These are phyloP conservation scores for Pseudopithomyces chartarum DNA, from an alignment of 2,329 filamentous ascomycete genomes.

Conservation along the genomic window DNA sequence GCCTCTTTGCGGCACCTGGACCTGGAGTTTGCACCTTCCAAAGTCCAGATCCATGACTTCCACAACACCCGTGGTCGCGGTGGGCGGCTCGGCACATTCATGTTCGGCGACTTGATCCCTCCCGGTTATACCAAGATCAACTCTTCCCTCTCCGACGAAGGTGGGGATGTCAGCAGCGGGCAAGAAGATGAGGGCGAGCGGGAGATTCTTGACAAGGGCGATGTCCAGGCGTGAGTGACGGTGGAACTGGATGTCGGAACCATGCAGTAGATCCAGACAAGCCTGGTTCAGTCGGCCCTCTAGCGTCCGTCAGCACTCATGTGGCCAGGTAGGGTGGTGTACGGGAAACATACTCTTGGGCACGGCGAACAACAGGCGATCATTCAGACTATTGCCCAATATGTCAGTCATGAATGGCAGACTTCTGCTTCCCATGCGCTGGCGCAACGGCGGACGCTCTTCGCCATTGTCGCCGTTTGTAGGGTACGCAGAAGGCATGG, in stretches of 20 bases:
- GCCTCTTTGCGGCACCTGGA: conserved; percentile 93
- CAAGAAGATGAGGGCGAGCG: conserved; percentile 94
- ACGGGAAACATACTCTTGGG: conserved; percentile 79
- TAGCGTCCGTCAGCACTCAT: conserved; percentile 44
- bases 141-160: conserved; percentile 92
- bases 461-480: conserved; percentile 23
- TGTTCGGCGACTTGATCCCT: conserved; percentile 92
- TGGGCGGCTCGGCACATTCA: conserved; percentile 64
- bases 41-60: conserved; percentile 91
- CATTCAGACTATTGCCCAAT: conserved; percentile 73
- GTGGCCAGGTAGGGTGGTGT: neutral
- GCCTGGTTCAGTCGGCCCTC: conserved; percentile 92
- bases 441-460: conserved; percentile 24
- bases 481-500: conserved; percentile 28
- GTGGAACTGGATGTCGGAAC: conserved; percentile 95
- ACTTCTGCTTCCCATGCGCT: conserved; percentile 39
- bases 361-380: conserved; percentile 93
- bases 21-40: conserved; percentile 88
- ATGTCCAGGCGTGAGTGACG: conserved; percentile 95
- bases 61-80: conserved; percentile 65
- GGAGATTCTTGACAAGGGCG: conserved; percentile 94
- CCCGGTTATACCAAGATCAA: conserved; percentile 94
- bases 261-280: conserved; percentile 86
- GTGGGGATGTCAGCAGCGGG: conserved; percentile 97
- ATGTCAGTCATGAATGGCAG: conserved; percentile 48